Evolutionary conservation across 345 rosid species (phyloP).

Genomic region (Microthlaspi erraticum): DNA sequence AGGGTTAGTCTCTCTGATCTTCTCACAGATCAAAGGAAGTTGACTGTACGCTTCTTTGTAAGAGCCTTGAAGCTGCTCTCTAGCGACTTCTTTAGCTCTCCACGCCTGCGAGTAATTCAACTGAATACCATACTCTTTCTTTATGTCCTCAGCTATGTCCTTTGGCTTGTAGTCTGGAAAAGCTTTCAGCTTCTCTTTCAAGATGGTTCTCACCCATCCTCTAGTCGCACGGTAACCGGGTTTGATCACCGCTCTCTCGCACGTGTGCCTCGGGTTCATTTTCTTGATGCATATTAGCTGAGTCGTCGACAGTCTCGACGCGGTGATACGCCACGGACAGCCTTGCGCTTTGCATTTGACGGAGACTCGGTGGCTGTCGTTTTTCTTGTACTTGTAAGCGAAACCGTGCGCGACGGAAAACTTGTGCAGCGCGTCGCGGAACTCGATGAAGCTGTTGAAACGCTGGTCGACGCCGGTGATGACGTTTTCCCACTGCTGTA

Average conservation of each 20-base stretch:
- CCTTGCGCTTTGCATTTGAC: constrained; percentile 90
- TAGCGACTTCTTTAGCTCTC: constrained; percentile 91
- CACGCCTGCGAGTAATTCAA: constrained; percentile 93
- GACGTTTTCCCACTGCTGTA: constrained; percentile 84
- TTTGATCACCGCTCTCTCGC: constrained; percentile 81
- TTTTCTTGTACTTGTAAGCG: constrained; percentile 90
- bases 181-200: constrained; percentile 83
- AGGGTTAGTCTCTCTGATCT: constrained; percentile 90
- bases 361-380: constrained; percentile 84
- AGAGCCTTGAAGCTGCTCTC: constrained; percentile 97
- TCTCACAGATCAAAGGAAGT: constrained; percentile 82
- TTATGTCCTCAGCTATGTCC: constrained; percentile 88
- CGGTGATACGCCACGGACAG: constrained; percentile 95
- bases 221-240: constrained; percentile 86
- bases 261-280: constrained; percentile 81
- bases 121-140: constrained; percentile 86
- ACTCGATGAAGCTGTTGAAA: constrained; percentile 77
- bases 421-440: constrained; percentile 90
- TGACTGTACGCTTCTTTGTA: constrained; percentile 84
- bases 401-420: constrained; percentile 89
- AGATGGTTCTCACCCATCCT: constrained; percentile 93
- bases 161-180: constrained; percentile 90
- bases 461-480: constrained; percentile 93
- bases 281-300: constrained; percentile 84
- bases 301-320: constrained; percentile 81